Evolutionary conservation across 768 basidiomycete species (phyloP).

Genomic region (Suillus tomentosus): DNA sequence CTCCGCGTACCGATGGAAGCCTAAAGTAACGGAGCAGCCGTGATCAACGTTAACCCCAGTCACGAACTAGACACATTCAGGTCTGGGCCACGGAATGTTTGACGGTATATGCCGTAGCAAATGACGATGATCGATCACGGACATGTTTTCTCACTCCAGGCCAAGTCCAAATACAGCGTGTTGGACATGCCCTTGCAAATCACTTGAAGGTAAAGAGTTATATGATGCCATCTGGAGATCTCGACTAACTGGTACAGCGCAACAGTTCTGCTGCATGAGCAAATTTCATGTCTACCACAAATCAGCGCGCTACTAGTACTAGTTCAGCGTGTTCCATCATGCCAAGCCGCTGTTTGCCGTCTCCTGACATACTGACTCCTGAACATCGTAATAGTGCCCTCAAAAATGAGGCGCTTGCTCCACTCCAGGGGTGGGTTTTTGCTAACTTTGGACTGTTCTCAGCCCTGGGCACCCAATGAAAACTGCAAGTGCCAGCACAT

Average conservation of each 20-base stretch:
- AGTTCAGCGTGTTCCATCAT: not conserved
- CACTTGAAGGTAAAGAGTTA: not conserved
- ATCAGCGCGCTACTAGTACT: not conserved
- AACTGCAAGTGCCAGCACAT: constrained; percentile 51
- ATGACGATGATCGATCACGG: not conserved
- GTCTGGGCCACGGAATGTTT: not conserved
- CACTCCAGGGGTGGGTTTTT: constrained; percentile 17
- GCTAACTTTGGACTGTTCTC: constrained; percentile 5
- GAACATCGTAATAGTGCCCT: too few species aligned
- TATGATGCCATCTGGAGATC: not conserved
- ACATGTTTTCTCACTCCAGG: not conserved
- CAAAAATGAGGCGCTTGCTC: too few species aligned
- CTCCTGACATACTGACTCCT: too few species aligned
- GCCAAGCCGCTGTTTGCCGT: not conserved
- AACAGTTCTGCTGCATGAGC: not conserved
- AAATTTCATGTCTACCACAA: not conserved
- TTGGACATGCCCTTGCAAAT: not conserved
- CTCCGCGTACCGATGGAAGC: not conserved
- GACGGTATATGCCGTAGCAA: not conserved
- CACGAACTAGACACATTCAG: not conserved
- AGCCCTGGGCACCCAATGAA: constrained; percentile 85
- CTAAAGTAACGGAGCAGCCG: not conserved
- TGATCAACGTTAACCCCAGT: not conserved
- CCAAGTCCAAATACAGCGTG: not conserved
- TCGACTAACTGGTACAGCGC: not conserved